Base-by-base conservation (phyloP, 495 filamentous ascomycete genomes). In the Monascus purpureus region DNA sequence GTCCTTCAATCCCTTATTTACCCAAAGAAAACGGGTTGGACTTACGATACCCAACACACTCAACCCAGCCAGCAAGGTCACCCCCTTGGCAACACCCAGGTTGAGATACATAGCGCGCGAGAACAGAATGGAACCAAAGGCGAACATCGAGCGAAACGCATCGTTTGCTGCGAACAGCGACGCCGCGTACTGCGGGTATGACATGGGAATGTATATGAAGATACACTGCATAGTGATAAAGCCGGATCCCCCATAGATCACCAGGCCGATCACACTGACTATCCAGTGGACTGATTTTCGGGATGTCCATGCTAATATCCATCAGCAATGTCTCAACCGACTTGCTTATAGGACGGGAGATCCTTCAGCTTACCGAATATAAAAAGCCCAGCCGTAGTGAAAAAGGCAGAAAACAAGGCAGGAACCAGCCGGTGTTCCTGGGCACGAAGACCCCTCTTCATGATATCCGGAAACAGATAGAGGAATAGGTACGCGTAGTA, bases 121-220 rank as follows among this genome's bases (percentile, higher is more conserved):
- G 43, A 78, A 78, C 28, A 76, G 39, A 25, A 77, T 60, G 39
- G 61, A 62, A 0, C 64, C 72, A 33, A 64, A 72, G 6, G 75
- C 73, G 8, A 79, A 52, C 0, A 61, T 54, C 24, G 53, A 61
- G 29, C 72, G 56, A 33, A 67, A 61, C 47, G 72, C 66, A 45
- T 75, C 71, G 51, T 77, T 79, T 6, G 64, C 67, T 1, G 74
- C 73, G 37, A 79, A 75, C 34, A 78, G 42, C 28, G 50, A 59
- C 1, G 75, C 73, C 5, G 73, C 70, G 39, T 79, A 78, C 40
- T 66, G 60, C 13, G 73, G 73, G 42, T 79, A 79, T 2, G 55
- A 58, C 1, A 77, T 39, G 1, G 73, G 70, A 13, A 80, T 57
- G 47, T 78, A 77, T 13, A 77, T 46, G 49, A 80, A 78, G 33